Evolutionary conservation across 2,329 filamentous ascomycete genomes (phyloP), one percentile per base, ranked within the genome.

Genomic region (Diaporthe australafricana): DNA sequence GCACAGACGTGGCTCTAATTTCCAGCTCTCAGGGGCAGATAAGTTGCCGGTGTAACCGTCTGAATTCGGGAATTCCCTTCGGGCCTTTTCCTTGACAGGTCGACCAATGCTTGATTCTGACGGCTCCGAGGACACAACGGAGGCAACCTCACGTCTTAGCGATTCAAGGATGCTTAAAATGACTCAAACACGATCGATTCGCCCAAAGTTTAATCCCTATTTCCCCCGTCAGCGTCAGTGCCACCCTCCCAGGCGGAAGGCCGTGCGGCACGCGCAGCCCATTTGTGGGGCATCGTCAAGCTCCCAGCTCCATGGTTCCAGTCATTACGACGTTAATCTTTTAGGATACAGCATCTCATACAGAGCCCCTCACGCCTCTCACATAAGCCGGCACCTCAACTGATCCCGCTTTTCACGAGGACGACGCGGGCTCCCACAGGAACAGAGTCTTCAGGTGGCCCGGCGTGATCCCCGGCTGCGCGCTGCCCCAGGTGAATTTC

Each of bases 401-500:
- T 1, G 11, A 6, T 48, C 27, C 25, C 27, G 57, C 4, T 8
- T 20, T 20, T 63, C 42, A 38, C 27, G 60, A 48, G 27, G 60
- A 72, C 17, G 71, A 67, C 38, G 56, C 56, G 11, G 65, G 65
- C 48, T 67, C 35, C 52, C 52, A 72, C 25, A 70, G 52, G 27
- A 72, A 38, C 35, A 72, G 45, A 45, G 68, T 47, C 60, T 60
- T 57, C 45, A 66, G 70, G 27, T 72, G 71, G 17, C 71, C 71
- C 20, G 40, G 42, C 12, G 71, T 62, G n/a, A 72, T 69, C 30
- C 40, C 52, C 4, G 22, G 20, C n/a, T 72, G 56, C 2, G 65
- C 32, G 6, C 50, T 40, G 8, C 71, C 71, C 71, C 71, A 72
- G 6, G 42, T 40, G 52, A 45, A 72, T 45, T 38, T 66, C 71